Base-by-base conservation (phyloP, 345 rosid species). In the Atalantia buxifolia region DNA sequence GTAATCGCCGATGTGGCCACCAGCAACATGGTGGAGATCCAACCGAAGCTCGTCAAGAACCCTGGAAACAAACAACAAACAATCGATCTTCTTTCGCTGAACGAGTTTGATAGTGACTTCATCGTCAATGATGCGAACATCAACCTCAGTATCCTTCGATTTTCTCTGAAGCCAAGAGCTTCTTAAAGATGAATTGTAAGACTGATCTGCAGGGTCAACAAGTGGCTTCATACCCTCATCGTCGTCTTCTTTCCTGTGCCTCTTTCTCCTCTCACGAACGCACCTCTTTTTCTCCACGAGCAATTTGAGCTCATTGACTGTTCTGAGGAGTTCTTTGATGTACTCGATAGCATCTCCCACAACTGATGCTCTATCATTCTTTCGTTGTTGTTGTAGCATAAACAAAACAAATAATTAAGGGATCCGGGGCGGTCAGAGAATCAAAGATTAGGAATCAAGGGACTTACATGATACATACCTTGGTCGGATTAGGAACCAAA, bases 151-250 rank as follows among this genome's bases (percentile, higher is more conserved):
- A 40, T 87, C 94, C 84, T 88, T 91, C 5, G 99, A 90, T 78
- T 94, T 94, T 84, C 97, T 89, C 82, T 96, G 93, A 18, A 94
- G 88, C 97, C 97, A 94, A 71, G 97, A 92, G 83, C 92, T 92
- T 77, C 98, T 91, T 66, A 91, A 65, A 0, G 93, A 84, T 60
- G 84, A 79, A 57, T 79, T 88, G 66, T 85, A 88, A 75, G 88
- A 87, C 21, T 89, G 89, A 59, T 93, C 88, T 25, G 21, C 57
- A 18, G 82, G 87, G 38, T 89, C 86, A 40, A 75, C 89, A 2
- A 80, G 61, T 1, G 83, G 77, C 71, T 89, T 92, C 53, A 81
- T 77, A 81, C 82, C 78, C 79, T 89, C 94, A 42, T 83, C 88
- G 57, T 88, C 85, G 69, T 87, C 85, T 71, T 87, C 90, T 5